phyloP scores from a whole-genome alignment of 305 asterid species.

The Solanum hybrid region DNA sequence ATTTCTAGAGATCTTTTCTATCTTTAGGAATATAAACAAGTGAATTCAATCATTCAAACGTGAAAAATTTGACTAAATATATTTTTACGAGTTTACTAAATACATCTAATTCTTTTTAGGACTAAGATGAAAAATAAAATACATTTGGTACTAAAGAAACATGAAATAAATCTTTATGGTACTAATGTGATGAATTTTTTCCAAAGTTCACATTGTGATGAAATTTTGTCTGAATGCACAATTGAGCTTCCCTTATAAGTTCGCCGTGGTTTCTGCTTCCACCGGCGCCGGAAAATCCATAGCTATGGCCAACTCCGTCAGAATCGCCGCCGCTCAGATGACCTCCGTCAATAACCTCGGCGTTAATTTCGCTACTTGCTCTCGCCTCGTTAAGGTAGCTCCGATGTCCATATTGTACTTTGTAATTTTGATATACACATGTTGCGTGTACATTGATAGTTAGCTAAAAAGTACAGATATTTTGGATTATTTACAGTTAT shows the following conservation, averaged over 20 bases:
- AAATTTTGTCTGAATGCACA: neutral
- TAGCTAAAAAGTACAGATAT: neutral
- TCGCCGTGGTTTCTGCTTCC: neutral
- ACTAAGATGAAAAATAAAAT: neutral
- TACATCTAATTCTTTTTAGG: neutral
- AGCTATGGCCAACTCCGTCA: slow-evolving; percentile 48
- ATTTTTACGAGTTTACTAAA: neutral
- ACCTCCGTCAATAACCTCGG: slow-evolving; percentile 72
- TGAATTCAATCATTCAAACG: neutral
- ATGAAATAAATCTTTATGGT: neutral
- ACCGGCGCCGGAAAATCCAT: slow-evolving; percentile 17
- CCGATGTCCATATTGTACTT: neutral
- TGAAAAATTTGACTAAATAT: neutral
- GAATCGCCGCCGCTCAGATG: slow-evolving; percentile 93
- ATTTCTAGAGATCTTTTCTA: neutral
- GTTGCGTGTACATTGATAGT: neutral
- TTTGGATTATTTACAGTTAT: neutral
- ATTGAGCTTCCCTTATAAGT: neutral
- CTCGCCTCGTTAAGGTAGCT: slow-evolving; percentile 59
- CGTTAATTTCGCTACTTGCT: slow-evolving; percentile 62
- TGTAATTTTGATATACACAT: neutral
- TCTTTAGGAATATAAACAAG: neutral
- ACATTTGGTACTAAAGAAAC: neutral
- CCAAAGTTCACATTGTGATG: neutral
- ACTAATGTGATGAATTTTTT: neutral